Conservation (phyloP, 2,329 filamentous ascomycete species). For the Apiospora phragmitis region DNA sequence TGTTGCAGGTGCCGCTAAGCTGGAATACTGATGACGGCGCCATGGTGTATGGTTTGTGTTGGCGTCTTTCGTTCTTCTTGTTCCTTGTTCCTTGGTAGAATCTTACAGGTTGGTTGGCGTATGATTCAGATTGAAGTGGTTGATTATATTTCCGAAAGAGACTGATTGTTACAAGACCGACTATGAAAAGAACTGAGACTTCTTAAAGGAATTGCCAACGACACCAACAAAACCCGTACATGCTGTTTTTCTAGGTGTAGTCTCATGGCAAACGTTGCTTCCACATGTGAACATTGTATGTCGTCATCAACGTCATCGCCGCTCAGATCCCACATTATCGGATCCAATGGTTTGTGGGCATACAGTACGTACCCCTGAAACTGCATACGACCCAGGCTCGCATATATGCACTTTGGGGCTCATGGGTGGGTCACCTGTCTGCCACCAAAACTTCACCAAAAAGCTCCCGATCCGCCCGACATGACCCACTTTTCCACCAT, state of each 20-base stretch:
- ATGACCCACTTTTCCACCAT: too few species aligned
- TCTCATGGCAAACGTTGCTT: background rate
- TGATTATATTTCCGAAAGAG: background rate
- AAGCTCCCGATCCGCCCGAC: too few species aligned
- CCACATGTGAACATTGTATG: background rate
- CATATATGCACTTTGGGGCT: too few species aligned
- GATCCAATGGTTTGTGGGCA: background rate
- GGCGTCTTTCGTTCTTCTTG: background rate
- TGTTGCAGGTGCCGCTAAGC: slow-evolving; percentile 49
- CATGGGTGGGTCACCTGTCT: too few species aligned
- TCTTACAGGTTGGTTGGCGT: background rate
- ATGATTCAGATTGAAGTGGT: background rate
- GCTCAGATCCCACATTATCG: background rate
- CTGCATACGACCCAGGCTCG: too few species aligned
- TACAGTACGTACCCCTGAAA: too few species aligned
- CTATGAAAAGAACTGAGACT: background rate
- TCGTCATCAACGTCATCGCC: slow-evolving; percentile 11
- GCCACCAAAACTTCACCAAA: too few species aligned
- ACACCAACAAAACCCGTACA: background rate
- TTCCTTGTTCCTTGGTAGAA: background rate
- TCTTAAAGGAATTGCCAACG: background rate
- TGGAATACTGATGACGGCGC: slow-evolving; percentile 39
- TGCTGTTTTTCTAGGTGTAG: background rate
- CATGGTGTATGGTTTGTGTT: slow-evolving; percentile 16
- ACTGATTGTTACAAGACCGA: background rate